Evolutionary conservation across 495 filamentous ascomycete genomes (phyloP).

Genomic region (Tuber magnatum): DNA sequence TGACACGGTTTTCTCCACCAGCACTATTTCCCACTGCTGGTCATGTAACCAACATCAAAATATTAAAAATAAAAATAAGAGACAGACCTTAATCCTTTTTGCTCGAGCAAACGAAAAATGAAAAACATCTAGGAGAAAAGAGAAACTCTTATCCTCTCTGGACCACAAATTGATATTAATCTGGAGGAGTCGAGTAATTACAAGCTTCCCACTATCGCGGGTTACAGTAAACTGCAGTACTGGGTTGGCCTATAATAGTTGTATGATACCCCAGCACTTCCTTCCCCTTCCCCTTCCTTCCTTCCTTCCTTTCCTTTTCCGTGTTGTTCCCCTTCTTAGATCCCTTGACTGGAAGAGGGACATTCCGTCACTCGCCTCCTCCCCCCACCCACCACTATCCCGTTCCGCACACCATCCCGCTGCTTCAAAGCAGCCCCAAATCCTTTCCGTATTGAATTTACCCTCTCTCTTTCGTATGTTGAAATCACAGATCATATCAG

Average conservation of each 20-base stretch:
- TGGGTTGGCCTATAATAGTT: neutral
- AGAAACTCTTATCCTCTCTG: neutral
- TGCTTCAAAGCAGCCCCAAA: neutral
- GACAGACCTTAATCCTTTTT: neutral
- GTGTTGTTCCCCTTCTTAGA: neutral
- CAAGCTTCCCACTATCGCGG: neutral
- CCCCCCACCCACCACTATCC: neutral
- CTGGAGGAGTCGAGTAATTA: neutral
- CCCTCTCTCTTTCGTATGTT: neutral
- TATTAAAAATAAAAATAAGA: neutral
- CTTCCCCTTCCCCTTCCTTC: neutral
- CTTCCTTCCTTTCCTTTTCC: neutral
- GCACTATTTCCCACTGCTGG: neutral
- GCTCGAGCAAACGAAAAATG: neutral
- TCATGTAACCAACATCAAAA: neutral
- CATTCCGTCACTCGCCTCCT: neutral
- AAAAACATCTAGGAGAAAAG: neutral
- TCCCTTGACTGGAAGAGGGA: neutral
- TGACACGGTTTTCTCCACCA: neutral
- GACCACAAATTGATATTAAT: neutral
- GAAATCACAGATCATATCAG: neutral
- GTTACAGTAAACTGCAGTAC: neutral
- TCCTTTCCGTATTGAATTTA: neutral
- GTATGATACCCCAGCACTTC: neutral
- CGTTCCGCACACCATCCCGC: neutral